Conservation (phyloP, 768 basidiomycete species). For the Naematelia aurantialba region DNA sequence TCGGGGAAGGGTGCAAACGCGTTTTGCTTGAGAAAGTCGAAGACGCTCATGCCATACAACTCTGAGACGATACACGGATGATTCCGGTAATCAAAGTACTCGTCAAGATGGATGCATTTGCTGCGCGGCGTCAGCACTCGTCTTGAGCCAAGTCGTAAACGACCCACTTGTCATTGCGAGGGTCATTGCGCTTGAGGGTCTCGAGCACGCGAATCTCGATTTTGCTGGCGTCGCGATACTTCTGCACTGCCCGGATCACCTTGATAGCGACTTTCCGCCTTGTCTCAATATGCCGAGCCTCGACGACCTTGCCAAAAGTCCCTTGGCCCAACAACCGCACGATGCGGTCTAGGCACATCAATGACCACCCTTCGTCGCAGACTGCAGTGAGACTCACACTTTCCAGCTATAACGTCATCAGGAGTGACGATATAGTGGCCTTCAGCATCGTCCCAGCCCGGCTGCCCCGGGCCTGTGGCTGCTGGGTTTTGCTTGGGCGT, state of each 20-base stretch:
- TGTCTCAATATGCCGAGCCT: conserved; percentile 74
- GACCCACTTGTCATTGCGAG: conserved; percentile 78
- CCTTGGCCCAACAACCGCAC: conserved; percentile 89
- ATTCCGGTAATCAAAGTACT: conserved; percentile 94
- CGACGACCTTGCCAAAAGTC: conserved; percentile 98
- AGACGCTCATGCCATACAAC: conserved; percentile 92
- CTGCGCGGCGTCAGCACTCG: conserved; percentile 48
- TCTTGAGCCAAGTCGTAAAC: not conserved
- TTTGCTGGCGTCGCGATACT: conserved; percentile 97
- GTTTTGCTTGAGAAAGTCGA: conserved; percentile 98
- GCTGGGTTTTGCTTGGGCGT: conserved; percentile 10
- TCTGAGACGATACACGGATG: conserved; percentile 97
- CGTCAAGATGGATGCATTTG: conserved; percentile 93
- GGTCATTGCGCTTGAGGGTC: conserved; percentile 83
- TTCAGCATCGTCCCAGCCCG: conserved; percentile 91
- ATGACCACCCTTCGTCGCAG: conserved; percentile 7
- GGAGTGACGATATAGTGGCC: conserved; percentile 95
- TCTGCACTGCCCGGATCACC: conserved; percentile 96
- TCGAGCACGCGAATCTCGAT: conserved; percentile 95
- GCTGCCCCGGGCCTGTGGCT: no score
- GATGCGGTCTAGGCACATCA: conserved; percentile 79
- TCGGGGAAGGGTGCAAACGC: conserved; percentile 94
- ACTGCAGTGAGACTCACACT: conserved; percentile 65
- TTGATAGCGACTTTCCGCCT: conserved; percentile 87
- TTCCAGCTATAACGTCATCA: conserved; percentile 75